phyloP scores from a whole-genome alignment of 306 rosid genomes.

The Malus orientalis region DNA sequence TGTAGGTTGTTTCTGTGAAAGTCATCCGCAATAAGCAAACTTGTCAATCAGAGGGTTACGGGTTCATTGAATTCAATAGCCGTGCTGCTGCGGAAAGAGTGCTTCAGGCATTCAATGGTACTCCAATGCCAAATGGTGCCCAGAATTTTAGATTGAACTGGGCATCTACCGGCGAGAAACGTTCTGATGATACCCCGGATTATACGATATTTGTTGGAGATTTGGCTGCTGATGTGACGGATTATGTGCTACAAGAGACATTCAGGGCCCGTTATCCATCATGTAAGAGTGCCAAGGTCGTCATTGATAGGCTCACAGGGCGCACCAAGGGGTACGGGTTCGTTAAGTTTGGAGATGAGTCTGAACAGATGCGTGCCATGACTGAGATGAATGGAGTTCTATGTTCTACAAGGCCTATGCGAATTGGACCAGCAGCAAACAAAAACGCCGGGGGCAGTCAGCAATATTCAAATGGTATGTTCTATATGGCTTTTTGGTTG shows the following conservation, averaged over 20 bases:
- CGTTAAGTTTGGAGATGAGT: conserved; percentile 81
- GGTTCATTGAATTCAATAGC: conserved; percentile 67
- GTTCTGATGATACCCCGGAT: conserved; percentile 83
- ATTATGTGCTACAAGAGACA: conserved; percentile 58
- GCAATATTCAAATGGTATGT: conserved; percentile 54
- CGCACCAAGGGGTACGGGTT: conserved; percentile 92
- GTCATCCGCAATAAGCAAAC: conserved; percentile 91
- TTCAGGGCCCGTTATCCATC: conserved; percentile 58
- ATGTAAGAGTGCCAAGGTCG: conserved; percentile 84
- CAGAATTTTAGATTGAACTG: conserved; percentile 81
- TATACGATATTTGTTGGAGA: conserved; percentile 91
- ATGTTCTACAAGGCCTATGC: conserved; percentile 86
- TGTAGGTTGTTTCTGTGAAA: conserved; percentile 57
- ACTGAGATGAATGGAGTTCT: conserved; percentile 90
- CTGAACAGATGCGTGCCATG: conserved; percentile 79
- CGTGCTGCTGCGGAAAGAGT: conserved; percentile 73
- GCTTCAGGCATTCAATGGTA: conserved; percentile 67
- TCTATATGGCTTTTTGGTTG: background rate
- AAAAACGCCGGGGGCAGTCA: conserved; percentile 59
- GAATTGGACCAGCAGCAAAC: conserved; percentile 89
- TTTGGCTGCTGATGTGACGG: conserved; percentile 86
- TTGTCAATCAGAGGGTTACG: conserved; percentile 76
- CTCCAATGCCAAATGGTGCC: conserved; percentile 83
- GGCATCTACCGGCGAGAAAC: conserved; percentile 89
- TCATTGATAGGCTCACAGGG: conserved; percentile 82